phyloP scores from a whole-genome alignment of 2,329 filamentous ascomycete species.

The Neopestalotiopsis sp. region DNA sequence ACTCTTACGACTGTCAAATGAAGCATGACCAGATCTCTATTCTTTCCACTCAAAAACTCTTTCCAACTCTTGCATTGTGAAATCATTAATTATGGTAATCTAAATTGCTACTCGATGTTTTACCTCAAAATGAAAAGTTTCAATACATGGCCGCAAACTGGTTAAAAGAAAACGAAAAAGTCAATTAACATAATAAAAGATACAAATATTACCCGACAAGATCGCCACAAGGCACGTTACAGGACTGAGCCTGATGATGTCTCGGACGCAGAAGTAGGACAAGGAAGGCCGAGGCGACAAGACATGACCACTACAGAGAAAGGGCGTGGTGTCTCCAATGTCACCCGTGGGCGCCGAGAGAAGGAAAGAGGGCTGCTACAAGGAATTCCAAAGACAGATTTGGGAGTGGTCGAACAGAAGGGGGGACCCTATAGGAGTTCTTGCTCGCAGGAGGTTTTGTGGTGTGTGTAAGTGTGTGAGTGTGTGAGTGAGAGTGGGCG shows the following conservation, averaged over 20 bases:
- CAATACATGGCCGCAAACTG: background rate
- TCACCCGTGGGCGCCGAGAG: background rate
- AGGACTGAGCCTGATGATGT: background rate
- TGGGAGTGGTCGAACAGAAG: too few species aligned
- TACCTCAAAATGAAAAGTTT: background rate
- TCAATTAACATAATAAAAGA: background rate
- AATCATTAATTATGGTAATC: background rate
- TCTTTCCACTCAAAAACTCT: conserved; percentile 9
- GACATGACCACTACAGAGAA: background rate
- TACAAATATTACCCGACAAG: background rate
- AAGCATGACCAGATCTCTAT: conserved; percentile 8
- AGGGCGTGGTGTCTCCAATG: background rate
- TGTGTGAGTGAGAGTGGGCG: background rate
- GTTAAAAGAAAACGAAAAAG: background rate
- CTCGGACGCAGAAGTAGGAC: background rate
- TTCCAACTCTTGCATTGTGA: background rate
- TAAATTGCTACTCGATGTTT: too few species aligned
- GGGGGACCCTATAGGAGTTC: too few species aligned
- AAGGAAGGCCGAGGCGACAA: background rate
- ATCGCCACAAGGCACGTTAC: background rate
- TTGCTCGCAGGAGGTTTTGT: too few species aligned
- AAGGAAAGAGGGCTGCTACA: background rate
- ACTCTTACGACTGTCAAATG: conserved; percentile 11
- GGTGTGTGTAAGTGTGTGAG: too few species aligned
- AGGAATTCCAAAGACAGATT: too few species aligned